These are phyloP conservation scores for Sindora glabra DNA, from an alignment of 306 rosid species.

Conservation along the genomic window DNA sequence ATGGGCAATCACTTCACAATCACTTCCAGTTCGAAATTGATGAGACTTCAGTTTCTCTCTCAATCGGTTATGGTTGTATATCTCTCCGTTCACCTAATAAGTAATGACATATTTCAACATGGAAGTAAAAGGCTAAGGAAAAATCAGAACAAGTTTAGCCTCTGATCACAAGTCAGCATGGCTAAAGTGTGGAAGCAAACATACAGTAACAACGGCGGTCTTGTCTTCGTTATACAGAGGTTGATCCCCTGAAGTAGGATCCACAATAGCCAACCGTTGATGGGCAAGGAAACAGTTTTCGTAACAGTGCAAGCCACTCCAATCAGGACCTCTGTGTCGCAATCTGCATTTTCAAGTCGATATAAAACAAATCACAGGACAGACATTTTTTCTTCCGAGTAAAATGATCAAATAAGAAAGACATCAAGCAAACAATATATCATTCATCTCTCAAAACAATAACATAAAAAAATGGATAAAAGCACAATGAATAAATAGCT, in stretches of 20 bases:
- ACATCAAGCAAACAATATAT: too few species aligned
- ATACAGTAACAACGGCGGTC: conserved; percentile 73
- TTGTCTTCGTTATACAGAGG: conserved; percentile 93
- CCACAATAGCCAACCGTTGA: conserved; percentile 88
- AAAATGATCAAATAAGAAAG: too few species aligned
- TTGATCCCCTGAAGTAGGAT: conserved; percentile 99
- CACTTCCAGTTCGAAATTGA: conserved; percentile 85
- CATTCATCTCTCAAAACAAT: conserved; percentile 1
- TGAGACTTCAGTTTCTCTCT: conserved; percentile 58
- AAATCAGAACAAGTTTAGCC: too few species aligned
- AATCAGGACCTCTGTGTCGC: conserved; percentile 97
- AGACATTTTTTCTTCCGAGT: neutral
- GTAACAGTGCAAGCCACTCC: conserved; percentile 91
- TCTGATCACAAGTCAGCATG: too few species aligned
- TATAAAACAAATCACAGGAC: neutral
- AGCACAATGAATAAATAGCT: too few species aligned
- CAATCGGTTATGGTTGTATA: conserved; percentile 85
- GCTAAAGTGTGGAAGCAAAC: neutral
- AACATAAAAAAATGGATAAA: too few species aligned
- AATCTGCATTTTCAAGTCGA: too few species aligned
- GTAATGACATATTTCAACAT: neutral
- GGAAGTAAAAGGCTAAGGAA: too few species aligned
- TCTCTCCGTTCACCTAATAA: conserved; percentile 79
- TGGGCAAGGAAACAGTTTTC: conserved; percentile 83
- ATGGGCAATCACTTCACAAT: conserved; percentile 94